phyloP scores from a whole-genome alignment of 106 monocot genomes.

The Allium cepa region DNA sequence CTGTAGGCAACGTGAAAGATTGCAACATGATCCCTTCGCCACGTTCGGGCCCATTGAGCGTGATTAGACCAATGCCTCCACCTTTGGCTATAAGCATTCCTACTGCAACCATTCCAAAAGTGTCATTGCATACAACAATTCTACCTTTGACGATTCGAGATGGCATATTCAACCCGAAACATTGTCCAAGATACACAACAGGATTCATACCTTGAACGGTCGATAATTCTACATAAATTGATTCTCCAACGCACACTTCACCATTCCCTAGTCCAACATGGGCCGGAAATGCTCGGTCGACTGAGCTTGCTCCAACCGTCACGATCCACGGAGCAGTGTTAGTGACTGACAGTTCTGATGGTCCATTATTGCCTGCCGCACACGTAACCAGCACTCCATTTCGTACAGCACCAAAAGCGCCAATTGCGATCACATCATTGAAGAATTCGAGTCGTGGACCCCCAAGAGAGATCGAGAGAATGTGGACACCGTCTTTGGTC shows the following conservation, averaged over 20 bases:
- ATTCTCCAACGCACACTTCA: too few relatives aligned
- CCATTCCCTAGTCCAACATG: constrained; percentile 22
- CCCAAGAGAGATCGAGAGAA: constrained; percentile 36
- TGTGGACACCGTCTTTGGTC: constrained; percentile 54
- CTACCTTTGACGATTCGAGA: constrained; percentile 15
- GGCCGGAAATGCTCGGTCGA: constrained; percentile 20
- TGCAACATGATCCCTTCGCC: background rate
- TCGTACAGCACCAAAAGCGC: constrained; percentile 30
- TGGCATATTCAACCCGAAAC: background rate
- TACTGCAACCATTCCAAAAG: background rate
- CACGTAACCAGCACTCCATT: constrained; percentile 40
- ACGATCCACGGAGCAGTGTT: constrained; percentile 26
- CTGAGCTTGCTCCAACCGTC: constrained; percentile 18
- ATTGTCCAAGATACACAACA: background rate
- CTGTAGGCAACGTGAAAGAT: background rate
- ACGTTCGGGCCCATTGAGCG: background rate
- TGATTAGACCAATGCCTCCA: constrained; percentile 15
- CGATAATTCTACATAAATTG: background rate
- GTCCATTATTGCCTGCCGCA: constrained; percentile 48
- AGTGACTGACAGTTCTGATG: constrained; percentile 1
- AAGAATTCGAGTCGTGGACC: constrained; percentile 9
- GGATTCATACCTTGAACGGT: constrained; percentile 1
- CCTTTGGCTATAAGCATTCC: constrained; percentile 8
- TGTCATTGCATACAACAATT: constrained; percentile 10
- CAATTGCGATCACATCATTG: constrained; percentile 40